Evolutionary conservation across 768 basidiomycete genomes (phyloP).

Genomic region (Multifurca ochricompacta): DNA sequence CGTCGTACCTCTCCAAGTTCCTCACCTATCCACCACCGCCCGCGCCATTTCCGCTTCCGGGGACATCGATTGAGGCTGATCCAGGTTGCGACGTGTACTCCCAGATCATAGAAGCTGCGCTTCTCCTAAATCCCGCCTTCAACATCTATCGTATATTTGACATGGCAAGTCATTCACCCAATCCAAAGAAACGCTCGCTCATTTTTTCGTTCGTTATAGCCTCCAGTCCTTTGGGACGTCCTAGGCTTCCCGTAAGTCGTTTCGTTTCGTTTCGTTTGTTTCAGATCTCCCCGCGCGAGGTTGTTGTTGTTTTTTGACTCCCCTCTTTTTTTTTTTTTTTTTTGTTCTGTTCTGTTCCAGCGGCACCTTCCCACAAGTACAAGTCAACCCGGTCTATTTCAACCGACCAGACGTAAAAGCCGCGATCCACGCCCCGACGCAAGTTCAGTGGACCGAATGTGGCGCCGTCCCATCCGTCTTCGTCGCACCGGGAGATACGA

Average conservation of each 20-base stretch:
- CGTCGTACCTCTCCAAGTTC: constrained; percentile 6
- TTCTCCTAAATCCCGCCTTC: constrained; percentile 19
- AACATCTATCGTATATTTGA: constrained; percentile 18
- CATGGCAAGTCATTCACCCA: constrained; percentile 1
- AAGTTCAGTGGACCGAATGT: constrained; percentile 19
- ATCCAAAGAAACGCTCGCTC: background rate
- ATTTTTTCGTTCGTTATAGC: background rate
- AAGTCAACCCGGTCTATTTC: constrained; percentile 18
- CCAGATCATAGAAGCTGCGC: constrained; percentile 1
- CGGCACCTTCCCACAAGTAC: constrained; percentile 17
- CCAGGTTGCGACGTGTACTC: constrained; percentile 12
- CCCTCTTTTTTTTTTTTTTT: too few relatives aligned
- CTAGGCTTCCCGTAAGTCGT: constrained; percentile 18
- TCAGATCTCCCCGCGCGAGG: too few relatives aligned
- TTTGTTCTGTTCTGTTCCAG: background rate
- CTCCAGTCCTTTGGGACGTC: constrained; percentile 18
- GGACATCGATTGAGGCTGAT: background rate
- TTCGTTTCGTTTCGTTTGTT: too few relatives aligned
- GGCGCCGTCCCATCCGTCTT: background rate
- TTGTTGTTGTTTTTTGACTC: background rate
- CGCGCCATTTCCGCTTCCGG: constrained; percentile 16
- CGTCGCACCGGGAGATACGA: background rate
- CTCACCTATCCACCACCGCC: constrained; percentile 18
- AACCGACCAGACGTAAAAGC: constrained; percentile 19
- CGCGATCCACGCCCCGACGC: constrained; percentile 18